Percentiles rank a stretch among this genome's conserved stretches.
Evolutionary conservation across 2,329 filamentous ascomycete genomes (phyloP).

Genomic region (Sarocladium strictum): DNA sequence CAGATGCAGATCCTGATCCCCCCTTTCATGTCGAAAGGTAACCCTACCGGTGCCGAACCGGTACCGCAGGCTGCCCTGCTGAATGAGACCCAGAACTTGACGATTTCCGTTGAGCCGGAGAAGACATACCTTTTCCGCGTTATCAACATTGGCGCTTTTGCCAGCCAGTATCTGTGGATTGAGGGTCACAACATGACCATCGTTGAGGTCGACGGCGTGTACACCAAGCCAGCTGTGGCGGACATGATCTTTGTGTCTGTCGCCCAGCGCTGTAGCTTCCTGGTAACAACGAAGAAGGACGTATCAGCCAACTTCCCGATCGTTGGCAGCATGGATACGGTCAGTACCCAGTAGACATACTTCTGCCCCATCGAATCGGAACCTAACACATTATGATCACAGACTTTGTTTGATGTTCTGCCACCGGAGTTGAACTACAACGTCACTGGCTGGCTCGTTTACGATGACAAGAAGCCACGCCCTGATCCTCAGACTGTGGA

Average conservation of each 20-base stretch:
- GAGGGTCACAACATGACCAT: conserved; percentile 63
- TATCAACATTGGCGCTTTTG: conserved; percentile 69
- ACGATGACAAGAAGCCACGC: conserved; percentile 40
- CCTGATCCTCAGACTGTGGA: conserved; percentile 50
- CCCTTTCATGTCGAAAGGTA: conserved; percentile 45
- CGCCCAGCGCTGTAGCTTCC: conserved; percentile 60
- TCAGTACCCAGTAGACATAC: conserved; percentile 22
- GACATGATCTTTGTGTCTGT: conserved; percentile 60
- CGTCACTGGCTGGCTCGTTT: conserved; percentile 59
- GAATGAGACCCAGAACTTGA: conserved; percentile 62
- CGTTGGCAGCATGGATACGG: conserved; percentile 63
- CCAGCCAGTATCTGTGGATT: conserved; percentile 60
- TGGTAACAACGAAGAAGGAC: conserved; percentile 58
- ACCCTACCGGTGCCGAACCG: conserved; percentile 55
- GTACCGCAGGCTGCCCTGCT: conserved; percentile 63
- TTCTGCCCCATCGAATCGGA: not conserved
- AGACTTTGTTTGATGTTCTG: conserved; percentile 62
- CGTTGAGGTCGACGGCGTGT: conserved; percentile 69
- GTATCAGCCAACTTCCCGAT: conserved; percentile 61
- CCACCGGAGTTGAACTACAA: conserved; percentile 64
- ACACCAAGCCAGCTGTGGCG: conserved; percentile 53
- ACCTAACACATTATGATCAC: no score
- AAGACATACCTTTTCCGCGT: conserved; percentile 70
- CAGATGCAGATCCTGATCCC: conserved; percentile 41
- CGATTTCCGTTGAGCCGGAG: conserved; percentile 53